phyloP scores from a whole-genome alignment of 2,329 filamentous ascomycete genomes.

The Microdochium paspali region DNA sequence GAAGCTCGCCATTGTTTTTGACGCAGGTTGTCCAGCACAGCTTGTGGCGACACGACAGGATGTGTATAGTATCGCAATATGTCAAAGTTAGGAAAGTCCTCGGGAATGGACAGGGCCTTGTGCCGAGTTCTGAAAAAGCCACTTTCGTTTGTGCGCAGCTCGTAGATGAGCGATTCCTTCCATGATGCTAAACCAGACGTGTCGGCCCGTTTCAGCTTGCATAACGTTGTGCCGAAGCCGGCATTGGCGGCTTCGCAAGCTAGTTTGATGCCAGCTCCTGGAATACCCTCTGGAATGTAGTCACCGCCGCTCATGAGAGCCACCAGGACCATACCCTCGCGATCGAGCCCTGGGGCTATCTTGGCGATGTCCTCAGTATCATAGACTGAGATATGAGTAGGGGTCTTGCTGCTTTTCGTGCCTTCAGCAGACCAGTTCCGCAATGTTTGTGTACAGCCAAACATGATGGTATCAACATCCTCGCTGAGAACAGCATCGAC shows the following conservation, averaged over 20 bases:
- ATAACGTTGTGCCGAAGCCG: slow-evolving; percentile 73
- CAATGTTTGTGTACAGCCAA: slow-evolving; percentile 72
- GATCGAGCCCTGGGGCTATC: slow-evolving; percentile 55
- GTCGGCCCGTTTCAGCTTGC: slow-evolving; percentile 52
- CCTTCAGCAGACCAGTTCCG: slow-evolving; percentile 76
- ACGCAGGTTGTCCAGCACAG: slow-evolving; percentile 44
- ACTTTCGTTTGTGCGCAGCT: slow-evolving; percentile 76
- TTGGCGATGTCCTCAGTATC: slow-evolving; percentile 46
- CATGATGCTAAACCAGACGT: slow-evolving; percentile 52
- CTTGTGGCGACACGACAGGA: slow-evolving; percentile 63
- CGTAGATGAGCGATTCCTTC: slow-evolving; percentile 62
- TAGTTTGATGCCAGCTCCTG: slow-evolving; percentile 77
- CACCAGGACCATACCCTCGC: slow-evolving; percentile 86
- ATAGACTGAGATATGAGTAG: slow-evolving; percentile 83
- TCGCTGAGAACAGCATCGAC: slow-evolving; percentile 93
- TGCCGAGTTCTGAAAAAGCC: slow-evolving; percentile 72
- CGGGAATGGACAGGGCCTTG: slow-evolving; percentile 64
- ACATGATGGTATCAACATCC: slow-evolving; percentile 97
- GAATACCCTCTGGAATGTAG: slow-evolving; percentile 81
- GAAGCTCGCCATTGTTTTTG: slow-evolving; percentile 51
- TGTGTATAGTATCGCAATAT: slow-evolving; percentile 82
- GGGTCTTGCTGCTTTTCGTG: slow-evolving; percentile 50
- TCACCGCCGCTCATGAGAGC: slow-evolving; percentile 94
- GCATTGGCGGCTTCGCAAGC: slow-evolving; percentile 85
- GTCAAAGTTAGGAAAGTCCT: slow-evolving; percentile 69